Evolutionary conservation across 305 asterid species (phyloP).

Genomic region (Fraxinus velutina): DNA sequence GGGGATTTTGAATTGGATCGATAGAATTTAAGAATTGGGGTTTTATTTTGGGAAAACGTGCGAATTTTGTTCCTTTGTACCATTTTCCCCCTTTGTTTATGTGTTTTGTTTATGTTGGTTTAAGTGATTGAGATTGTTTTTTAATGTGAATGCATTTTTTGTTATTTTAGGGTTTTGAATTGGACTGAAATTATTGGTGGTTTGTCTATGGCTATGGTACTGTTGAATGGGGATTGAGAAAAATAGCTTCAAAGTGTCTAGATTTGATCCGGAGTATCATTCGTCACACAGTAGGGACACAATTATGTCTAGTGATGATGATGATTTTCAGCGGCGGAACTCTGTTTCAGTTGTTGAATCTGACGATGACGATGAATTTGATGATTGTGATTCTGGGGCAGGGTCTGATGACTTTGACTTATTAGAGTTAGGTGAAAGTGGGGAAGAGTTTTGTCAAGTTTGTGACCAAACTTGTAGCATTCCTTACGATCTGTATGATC

Average conservation of each 20-base stretch:
- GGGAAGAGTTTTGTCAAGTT: constrained; percentile 92
- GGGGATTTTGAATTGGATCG: background rate
- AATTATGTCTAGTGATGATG: constrained; percentile 73
- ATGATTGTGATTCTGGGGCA: constrained; percentile 96
- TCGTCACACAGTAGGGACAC: constrained; percentile 63
- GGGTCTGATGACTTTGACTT: constrained; percentile 95
- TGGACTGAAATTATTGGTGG: constrained; percentile 24
- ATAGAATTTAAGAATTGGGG: background rate
- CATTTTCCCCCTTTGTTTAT: background rate
- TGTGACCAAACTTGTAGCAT: constrained; percentile 90
- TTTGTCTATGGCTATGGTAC: constrained; percentile 37
- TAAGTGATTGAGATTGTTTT: background rate
- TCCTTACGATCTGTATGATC: constrained; percentile 84
- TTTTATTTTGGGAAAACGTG: background rate
- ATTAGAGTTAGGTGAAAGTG: constrained; percentile 76
- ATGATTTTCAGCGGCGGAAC: constrained; percentile 54
- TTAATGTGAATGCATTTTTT: constrained; percentile 24
- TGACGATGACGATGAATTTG: constrained; percentile 82
- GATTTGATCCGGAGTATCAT: constrained; percentile 60
- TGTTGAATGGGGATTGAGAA: constrained; percentile 92
- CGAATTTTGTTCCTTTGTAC: background rate
- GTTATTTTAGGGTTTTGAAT: constrained; percentile 42
- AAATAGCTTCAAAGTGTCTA: constrained; percentile 68
- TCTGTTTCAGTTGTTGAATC: constrained; percentile 55
- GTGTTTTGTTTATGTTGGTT: background rate